These are phyloP conservation scores for Castanospermum australe DNA, from an alignment of 306 rosid genomes.

Conservation along the genomic window DNA sequence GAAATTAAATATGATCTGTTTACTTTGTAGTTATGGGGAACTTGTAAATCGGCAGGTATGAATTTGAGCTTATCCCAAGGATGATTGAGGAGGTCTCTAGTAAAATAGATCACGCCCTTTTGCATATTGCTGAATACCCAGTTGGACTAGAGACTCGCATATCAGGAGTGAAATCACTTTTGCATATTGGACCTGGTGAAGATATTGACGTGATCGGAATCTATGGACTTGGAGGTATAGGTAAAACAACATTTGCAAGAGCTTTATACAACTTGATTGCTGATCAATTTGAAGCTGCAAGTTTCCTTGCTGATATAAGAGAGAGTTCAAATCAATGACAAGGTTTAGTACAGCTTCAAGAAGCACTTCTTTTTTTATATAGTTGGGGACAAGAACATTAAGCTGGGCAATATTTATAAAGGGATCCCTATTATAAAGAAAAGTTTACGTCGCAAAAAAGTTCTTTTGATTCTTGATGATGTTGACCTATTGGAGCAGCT, in stretches of 20 bases:
- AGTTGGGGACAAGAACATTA: too few relatives aligned
- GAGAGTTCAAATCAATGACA: too few relatives aligned
- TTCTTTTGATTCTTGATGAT: conserved; percentile 25
- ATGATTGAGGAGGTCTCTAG: conserved; percentile 12
- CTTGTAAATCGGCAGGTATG: neutral
- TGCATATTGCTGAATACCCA: conserved; percentile 5
- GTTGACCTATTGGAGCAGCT: neutral
- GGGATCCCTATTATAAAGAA: too few relatives aligned
- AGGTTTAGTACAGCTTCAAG: too few relatives aligned
- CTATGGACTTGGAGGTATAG: conserved; percentile 19
- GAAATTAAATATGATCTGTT: neutral
- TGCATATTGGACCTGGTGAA: neutral
- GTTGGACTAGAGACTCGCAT: conserved; percentile 3
- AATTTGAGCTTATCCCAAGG: neutral
- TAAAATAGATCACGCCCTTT: neutral
- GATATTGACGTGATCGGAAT: conserved; percentile 7
- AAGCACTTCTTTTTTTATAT: too few relatives aligned
- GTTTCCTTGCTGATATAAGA: too few relatives aligned
- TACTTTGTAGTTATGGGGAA: neutral
- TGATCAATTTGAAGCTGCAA: too few relatives aligned
- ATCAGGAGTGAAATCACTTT: neutral
- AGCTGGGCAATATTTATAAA: too few relatives aligned
- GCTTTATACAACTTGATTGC: too few relatives aligned
- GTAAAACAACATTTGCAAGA: conserved; percentile 15
- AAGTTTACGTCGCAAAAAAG: neutral